A percentile compares a stretch with the other conserved stretches of the same genome.
Evolutionary conservation across 805 yeast genomes (phyloP).

Genomic region (Lipomyces japonicus): DNA sequence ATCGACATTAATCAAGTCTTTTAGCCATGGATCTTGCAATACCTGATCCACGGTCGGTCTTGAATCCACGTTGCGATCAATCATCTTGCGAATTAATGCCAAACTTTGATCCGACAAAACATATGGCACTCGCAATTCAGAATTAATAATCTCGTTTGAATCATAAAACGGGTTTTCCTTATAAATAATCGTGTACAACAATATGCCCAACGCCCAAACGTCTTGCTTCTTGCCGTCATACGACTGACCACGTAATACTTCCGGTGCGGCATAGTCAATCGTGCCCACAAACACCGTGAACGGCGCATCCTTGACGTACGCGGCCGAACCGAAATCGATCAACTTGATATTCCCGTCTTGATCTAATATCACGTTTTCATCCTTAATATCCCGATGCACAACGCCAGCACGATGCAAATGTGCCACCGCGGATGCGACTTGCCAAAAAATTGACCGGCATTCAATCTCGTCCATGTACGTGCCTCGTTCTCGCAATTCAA

Average conservation of each 20-base stretch:
- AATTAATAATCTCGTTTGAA: conserved; percentile 93
- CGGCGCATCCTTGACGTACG: conserved; percentile 85
- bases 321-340: conserved; percentile 95
- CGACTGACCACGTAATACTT: conserved; percentile 80
- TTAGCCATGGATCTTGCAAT: conserved; percentile 66
- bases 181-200: conserved; percentile 82
- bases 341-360: conserved; percentile 69
- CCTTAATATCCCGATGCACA: conserved; percentile 92
- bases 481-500: conserved; percentile 83
- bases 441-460: conserved; percentile 72
- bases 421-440: conserved; percentile 70
- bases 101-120: conserved; percentile 59
- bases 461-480: conserved; percentile 76
- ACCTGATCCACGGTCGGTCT: conserved; percentile 77
- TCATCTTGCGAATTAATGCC: conserved; percentile 57
- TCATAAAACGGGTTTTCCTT: conserved; percentile 95
- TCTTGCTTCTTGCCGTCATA: conserved; percentile 94
- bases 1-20: too few species aligned
- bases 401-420: conserved; percentile 84
- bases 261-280: conserved; percentile 96
- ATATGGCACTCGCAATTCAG: conserved; percentile 69
- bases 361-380: conserved; percentile 88
- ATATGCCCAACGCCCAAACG: conserved; percentile 93
- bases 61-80: conserved; percentile 60
- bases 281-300: conserved; percentile 98